These are phyloP conservation scores for Globisporangium cylindrosporum DNA, from an alignment of 352 stramenopile genomes.

Conservation along the genomic window DNA sequence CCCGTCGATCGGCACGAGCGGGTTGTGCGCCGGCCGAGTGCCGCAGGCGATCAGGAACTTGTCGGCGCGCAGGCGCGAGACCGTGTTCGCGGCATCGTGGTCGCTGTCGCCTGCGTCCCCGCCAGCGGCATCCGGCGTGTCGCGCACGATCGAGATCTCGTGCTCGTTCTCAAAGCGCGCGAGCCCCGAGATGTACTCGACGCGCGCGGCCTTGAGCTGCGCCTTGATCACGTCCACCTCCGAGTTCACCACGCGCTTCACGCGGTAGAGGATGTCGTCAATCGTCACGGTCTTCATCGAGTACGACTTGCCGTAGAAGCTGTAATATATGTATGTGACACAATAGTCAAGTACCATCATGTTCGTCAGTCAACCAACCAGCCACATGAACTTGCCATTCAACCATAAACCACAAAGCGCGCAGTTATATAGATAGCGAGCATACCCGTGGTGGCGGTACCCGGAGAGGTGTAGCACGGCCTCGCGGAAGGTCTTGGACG, in stretches of 20 bases:
- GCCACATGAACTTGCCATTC: not conserved
- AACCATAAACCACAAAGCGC: not conserved
- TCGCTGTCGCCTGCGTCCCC: constrained; percentile 3
- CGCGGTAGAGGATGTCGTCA: constrained; percentile 78
- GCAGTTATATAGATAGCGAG: not conserved
- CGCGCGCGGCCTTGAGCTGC: constrained; percentile 71
- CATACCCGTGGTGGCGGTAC: constrained; percentile 82
- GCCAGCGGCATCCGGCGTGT: constrained; percentile 15
- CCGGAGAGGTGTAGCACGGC: constrained; percentile 87
- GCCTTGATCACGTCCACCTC: constrained; percentile 82
- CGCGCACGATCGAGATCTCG: constrained; percentile 68
- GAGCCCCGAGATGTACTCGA: constrained; percentile 70
- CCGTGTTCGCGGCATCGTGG: constrained; percentile 26
- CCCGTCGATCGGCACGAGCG: constrained; percentile 80
- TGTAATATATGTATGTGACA: constrained; percentile 2
- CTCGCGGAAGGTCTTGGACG: constrained; percentile 90
- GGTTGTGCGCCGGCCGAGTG: constrained; percentile 75
- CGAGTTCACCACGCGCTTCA: constrained; percentile 73
- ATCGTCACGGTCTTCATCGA: constrained; percentile 82
- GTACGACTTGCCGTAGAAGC: constrained; percentile 85
- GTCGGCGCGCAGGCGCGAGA: constrained; percentile 53
- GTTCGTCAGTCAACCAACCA: not conserved
- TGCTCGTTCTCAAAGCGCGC: constrained; percentile 73
- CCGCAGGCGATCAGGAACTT: constrained; percentile 87
- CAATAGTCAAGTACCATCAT: not conserved